Percentiles rank a stretch among this genome's conserved stretches.
phyloP scores from a whole-genome alignment of 139 green algal species.

The Raphidocelis subcapitata region DNA sequence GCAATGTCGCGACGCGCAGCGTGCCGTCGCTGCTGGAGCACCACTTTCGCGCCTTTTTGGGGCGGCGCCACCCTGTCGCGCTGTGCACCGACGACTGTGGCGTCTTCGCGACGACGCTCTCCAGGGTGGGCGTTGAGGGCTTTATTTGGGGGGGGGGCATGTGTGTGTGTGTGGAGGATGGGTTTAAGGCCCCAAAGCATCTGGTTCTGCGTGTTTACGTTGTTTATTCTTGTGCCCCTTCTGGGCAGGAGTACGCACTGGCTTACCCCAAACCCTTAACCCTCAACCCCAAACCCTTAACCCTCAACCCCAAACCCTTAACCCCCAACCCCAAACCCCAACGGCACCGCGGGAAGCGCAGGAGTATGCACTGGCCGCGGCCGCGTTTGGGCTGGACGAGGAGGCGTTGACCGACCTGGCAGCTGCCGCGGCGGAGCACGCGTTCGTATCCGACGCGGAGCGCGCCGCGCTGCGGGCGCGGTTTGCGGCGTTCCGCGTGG shows the following conservation, averaged over 20 bases:
- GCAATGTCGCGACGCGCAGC: slow-evolving; percentile 52
- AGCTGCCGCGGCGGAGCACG: slow-evolving; percentile 8
- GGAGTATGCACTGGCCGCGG: slow-evolving; percentile 59
- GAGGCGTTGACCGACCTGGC: slow-evolving; percentile 29
- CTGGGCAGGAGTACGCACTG: background rate
- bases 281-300: too few species aligned
- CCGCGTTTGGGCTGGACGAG: slow-evolving; percentile 44
- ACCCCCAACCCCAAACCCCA: too few species aligned
- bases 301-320: too few species aligned
- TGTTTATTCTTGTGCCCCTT: too few species aligned
- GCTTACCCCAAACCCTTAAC: too few species aligned
- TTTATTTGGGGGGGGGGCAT: background rate
- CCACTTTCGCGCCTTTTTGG: slow-evolving; percentile 66
- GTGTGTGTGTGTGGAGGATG: background rate
- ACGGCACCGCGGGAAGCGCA: background rate
- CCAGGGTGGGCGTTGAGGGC: slow-evolving; percentile 12
- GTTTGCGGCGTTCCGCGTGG: background rate
- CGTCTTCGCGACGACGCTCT: slow-evolving; percentile 70
- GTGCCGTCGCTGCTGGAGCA: slow-evolving; percentile 60
- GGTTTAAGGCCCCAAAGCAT: background rate
- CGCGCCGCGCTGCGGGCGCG: background rate
- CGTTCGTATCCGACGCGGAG: slow-evolving; percentile 19
- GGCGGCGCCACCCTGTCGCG: slow-evolving; percentile 64
- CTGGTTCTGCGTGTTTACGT: background rate
- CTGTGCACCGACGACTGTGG: slow-evolving; percentile 85